Evolutionary conservation across 1,284 basidiomycete genomes (phyloP).

Genomic region (Salmacisia buchloeana): DNA sequence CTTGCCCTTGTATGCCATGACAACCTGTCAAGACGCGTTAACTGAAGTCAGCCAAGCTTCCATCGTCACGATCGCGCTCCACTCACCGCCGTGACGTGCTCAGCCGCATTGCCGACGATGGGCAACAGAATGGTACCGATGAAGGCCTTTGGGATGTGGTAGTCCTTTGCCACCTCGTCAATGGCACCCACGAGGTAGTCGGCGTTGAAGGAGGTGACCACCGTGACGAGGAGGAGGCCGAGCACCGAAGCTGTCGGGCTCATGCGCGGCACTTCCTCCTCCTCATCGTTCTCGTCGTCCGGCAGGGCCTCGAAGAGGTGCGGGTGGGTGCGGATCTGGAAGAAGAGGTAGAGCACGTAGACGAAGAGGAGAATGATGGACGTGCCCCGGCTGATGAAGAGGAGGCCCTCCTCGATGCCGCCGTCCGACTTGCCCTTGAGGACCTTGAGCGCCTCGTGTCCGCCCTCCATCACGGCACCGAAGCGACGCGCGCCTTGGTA

Average conservation of each 20-base stretch:
- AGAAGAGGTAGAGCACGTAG: conserved; percentile 66
- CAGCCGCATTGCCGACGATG: conserved; percentile 64
- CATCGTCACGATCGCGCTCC: neutral
- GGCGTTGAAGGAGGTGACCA: conserved; percentile 46
- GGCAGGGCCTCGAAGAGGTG: conserved; percentile 43
- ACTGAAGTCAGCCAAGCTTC: too few species aligned
- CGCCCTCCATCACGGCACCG: conserved; percentile 43
- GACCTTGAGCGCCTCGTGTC: conserved; percentile 25
- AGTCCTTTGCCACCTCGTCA: conserved; percentile 45
- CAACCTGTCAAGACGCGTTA: too few species aligned
- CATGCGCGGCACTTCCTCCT: conserved; percentile 43
- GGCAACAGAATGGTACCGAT: conserved; percentile 67
- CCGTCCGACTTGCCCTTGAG: conserved; percentile 20
- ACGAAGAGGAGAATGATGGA: conserved; percentile 64
- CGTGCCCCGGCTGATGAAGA: conserved; percentile 48
- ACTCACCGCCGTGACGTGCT: conserved; percentile 46
- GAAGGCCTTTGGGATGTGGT: conserved; percentile 48
- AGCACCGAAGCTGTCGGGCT: conserved; percentile 39
- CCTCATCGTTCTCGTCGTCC: conserved; percentile 26
- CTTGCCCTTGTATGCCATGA: conserved; percentile 45
- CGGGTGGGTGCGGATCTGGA: conserved; percentile 47
- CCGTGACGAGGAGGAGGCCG: conserved; percentile 38
- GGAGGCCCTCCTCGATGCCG: conserved; percentile 25
- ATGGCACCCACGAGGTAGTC: conserved; percentile 52
- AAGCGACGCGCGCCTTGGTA: conserved; percentile 56